phyloP scores from a whole-genome alignment of 2,329 filamentous ascomycete species.

The Zymoseptoria passerinii region DNA sequence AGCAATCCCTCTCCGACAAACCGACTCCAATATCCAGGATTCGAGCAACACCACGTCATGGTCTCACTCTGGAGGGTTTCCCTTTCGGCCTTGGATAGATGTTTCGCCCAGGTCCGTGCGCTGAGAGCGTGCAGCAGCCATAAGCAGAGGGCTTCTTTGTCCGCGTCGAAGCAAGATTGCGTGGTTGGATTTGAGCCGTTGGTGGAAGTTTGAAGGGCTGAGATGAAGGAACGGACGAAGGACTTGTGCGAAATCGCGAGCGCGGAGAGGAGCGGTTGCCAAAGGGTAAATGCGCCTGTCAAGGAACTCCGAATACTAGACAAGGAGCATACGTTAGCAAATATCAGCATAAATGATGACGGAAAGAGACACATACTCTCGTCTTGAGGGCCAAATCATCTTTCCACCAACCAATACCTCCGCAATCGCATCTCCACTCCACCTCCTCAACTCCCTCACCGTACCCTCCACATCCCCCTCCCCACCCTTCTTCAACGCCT shows the following conservation, averaged over 20 bases:
- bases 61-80: conserved; percentile 8
- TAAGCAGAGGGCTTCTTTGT: conserved; percentile 37
- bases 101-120: conserved; percentile 19
- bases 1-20: conserved; percentile 30
- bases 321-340: conserved; percentile 4
- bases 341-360: conserved; percentile 2
- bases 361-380: conserved; percentile 19
- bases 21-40: conserved; percentile 32
- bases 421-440: conserved; percentile 24
- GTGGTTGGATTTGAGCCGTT: conserved; percentile 21
- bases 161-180: conserved; percentile 19
- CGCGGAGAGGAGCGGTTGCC: conserved; percentile 33
- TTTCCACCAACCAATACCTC: conserved; percentile 30
- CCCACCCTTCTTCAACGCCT: conserved; percentile 23
- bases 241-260: conserved; percentile 29
- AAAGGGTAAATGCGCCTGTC: conserved; percentile 39
- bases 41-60: conserved; percentile 29
- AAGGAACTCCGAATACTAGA: conserved; percentile 29
- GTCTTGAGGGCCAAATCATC: conserved; percentile 31
- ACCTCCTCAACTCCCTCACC: conserved; percentile 18
- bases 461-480: conserved; percentile 11
- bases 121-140: conserved; percentile 45
- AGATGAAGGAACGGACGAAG: conserved; percentile 34
- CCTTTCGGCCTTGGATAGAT: conserved; percentile 3
- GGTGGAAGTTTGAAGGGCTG: conserved; percentile 33